Evolutionary conservation across 495 filamentous ascomycete genomes (phyloP), one percentile per base, ranked within the genome.

Genomic region (Antarctomyces pellizariae): DNA sequence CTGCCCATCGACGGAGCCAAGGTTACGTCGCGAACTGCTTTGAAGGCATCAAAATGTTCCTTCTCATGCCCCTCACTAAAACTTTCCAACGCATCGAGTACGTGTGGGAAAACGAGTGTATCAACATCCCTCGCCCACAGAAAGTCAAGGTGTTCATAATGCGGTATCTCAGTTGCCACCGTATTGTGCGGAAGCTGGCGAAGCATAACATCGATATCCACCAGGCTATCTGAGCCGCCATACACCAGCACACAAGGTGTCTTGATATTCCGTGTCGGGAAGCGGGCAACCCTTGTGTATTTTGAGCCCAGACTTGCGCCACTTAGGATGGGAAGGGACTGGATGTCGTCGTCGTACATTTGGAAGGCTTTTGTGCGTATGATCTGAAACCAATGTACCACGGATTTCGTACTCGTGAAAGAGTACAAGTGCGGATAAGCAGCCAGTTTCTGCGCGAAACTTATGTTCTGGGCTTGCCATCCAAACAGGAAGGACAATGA

Each of bases 321-420:
- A n/a, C n/a, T n/a, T n/a, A n/a, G n/a, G n/a, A n/a, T n/a, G n/a
- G n/a, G n/a, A 6, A 31, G 28, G 0, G 56, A 52, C 30, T 75
- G 71, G 4, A 86, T 62, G 40, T 93, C 84, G 40, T 97, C 86
- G 41, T 97, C 86, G 46, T 80, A 95, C 74, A 97, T 93, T 47
- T 95, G 86, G 45, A 97, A 97, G 16, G 62, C 75, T 36, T 75
- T 72, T 41, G 82, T 92, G 24, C 86, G 71, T 36, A 97, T 95
- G 39, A 97, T 92, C 42, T 97, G 86, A 49, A 97, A 97, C 86
- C 86, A 97, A 39, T 97, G 86, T 0, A 97, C 86, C 5, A 92
- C 77, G 8, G 70, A 76, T 43, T 97, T 97, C 31, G 80, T 90
- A 42, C 75, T 84, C 0, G 86, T 92, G 44, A 80, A 95, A 2